phyloP scores from a whole-genome alignment of 768 basidiomycete species.

The Tylopilus intermedius region DNA sequence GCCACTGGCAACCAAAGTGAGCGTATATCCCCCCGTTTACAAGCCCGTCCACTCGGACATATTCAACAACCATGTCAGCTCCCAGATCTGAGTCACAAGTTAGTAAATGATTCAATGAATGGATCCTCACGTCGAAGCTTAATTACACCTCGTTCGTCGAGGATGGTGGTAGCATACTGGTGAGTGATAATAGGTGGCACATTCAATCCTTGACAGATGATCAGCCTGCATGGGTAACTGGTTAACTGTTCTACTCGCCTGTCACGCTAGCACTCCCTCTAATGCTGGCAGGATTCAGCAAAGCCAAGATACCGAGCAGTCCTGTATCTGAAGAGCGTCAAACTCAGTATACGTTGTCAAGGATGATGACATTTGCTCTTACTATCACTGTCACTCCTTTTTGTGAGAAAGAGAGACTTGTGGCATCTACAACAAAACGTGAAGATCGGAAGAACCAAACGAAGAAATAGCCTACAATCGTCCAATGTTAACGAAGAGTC shows the following conservation, averaged over 20 bases:
- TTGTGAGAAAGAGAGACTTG: too few species aligned
- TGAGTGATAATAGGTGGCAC: constrained; percentile 55
- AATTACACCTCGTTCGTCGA: constrained; percentile 47
- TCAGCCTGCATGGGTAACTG: background rate
- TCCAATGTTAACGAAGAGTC: constrained; percentile 20
- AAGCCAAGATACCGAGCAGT: constrained; percentile 57
- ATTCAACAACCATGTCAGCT: constrained; percentile 51
- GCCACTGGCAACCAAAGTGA: constrained; percentile 41
- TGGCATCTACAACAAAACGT: too few species aligned
- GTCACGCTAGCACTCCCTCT: constrained; percentile 47
- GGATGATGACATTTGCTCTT: constrained; percentile 13
- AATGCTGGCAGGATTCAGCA: constrained; percentile 47
- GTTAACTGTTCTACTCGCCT: constrained; percentile 32
- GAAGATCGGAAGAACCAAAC: too few species aligned
- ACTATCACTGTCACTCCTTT: constrained; percentile 28
- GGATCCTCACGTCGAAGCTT: constrained; percentile 50
- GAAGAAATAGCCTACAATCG: too few species aligned
- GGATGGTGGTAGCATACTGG: constrained; percentile 48
- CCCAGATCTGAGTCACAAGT: constrained; percentile 35
- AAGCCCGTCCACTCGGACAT: constrained; percentile 51
- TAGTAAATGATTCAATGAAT: background rate
- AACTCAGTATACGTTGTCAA: constrained; percentile 1
- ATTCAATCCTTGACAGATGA: constrained; percentile 36
- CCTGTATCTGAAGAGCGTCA: constrained; percentile 42
- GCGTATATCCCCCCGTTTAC: constrained; percentile 53